Conservation (phyloP, 1,284 basidiomycete species). For the Tilletia caries region DNA sequence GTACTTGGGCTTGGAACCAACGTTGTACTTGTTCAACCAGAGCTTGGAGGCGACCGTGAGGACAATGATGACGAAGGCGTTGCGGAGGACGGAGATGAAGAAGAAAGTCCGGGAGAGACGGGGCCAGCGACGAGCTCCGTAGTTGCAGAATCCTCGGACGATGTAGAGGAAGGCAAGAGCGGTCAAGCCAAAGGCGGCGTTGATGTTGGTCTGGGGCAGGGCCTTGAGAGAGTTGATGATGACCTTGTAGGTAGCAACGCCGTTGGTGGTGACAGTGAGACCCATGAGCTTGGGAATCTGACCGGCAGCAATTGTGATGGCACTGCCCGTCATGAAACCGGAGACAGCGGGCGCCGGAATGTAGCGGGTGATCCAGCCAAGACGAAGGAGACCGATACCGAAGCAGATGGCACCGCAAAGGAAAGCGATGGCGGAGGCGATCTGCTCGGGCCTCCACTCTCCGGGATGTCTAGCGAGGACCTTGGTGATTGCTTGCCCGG, state of each 20-base stretch:
- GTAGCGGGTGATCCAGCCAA: conserved; percentile 95
- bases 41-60: conserved; percentile 60
- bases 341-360: conserved; percentile 86
- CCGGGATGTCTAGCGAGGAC: conserved; percentile 22
- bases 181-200: conserved; percentile 85
- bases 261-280: conserved; percentile 40
- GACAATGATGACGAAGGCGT: conserved; percentile 51
- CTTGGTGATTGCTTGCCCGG: conserved; percentile 61
- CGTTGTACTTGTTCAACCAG: conserved; percentile 34
- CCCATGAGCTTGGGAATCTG: conserved; percentile 52
- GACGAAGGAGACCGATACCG: conserved; percentile 79
- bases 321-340: conserved; percentile 66
- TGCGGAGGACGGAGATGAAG: conserved; percentile 49
- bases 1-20: conserved; percentile 57
- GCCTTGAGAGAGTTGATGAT: conserved; percentile 88
- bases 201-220: conserved; percentile 67
- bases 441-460: conserved; percentile 60
- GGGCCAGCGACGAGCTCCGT: conserved; percentile 67
- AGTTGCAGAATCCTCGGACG: conserved; percentile 68
- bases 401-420: conserved; percentile 90
- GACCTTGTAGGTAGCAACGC: conserved; percentile 70
- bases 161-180: conserved; percentile 72
- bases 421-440: conserved; percentile 81
- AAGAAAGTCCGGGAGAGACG: conserved; percentile 65
- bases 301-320: conserved; percentile 49